Percentiles rank a stretch among this genome's conserved stretches.
phyloP scores from a whole-genome alignment of 208 protist genomes.

The Wallacemonas sp. region DNA sequence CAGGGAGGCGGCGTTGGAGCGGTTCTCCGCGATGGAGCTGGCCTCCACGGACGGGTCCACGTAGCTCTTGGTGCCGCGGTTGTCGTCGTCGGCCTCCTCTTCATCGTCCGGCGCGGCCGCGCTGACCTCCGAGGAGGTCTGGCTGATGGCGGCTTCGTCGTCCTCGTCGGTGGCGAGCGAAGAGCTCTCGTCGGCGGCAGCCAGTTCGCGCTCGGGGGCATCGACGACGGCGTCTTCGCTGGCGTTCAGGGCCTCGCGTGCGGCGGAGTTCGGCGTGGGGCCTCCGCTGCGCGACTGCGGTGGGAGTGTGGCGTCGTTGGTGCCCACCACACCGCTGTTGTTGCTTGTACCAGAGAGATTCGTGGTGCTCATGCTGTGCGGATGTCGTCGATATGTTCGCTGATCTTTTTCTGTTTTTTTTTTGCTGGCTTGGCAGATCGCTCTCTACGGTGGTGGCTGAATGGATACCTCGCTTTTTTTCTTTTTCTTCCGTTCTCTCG shows the following conservation, averaged over 20 bases:
- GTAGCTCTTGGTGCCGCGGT: slow-evolving; percentile 17
- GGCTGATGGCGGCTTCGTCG: slow-evolving; percentile 15
- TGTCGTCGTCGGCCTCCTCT: slow-evolving; percentile 9
- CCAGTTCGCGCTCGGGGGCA: background rate
- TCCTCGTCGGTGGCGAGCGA: slow-evolving; percentile 19
- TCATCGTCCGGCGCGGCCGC: background rate
- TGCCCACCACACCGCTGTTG: background rate
- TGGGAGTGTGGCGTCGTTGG: slow-evolving; percentile 20
- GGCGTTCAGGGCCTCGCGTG: slow-evolving; percentile 37
- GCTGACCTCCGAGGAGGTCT: slow-evolving; percentile 9
- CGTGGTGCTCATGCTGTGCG: background rate
- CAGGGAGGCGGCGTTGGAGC: slow-evolving; percentile 9
- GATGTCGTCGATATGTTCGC: too few species aligned
- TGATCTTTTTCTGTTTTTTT: background rate
- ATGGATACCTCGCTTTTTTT: background rate
- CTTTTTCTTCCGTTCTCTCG: background rate
- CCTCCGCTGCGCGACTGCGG: slow-evolving; percentile 6
- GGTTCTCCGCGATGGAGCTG: slow-evolving; percentile 9
- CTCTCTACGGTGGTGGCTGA: background rate
- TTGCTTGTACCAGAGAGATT: slow-evolving; percentile 8
- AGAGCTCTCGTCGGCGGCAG: slow-evolving; percentile 3
- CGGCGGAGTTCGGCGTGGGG: background rate
- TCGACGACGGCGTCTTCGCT: slow-evolving; percentile 36
- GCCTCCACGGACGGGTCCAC: slow-evolving; percentile 10
- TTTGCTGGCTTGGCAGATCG: too few species aligned